Evolutionary conservation across 768 basidiomycete genomes (phyloP).

Genomic region (Tremella mesenterica): DNA sequence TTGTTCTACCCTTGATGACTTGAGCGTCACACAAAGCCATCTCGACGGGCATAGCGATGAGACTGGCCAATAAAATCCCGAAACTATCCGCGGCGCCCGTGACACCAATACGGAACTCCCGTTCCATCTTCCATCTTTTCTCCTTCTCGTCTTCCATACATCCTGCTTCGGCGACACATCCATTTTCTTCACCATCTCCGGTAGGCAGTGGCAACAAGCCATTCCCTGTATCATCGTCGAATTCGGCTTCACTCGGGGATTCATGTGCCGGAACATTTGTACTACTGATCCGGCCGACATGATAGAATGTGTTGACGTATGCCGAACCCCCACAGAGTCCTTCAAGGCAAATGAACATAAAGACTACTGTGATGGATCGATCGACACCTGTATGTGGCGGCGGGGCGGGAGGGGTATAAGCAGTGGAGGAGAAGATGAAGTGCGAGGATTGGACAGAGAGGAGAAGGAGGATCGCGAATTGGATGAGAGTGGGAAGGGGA

Average conservation of each 20-base stretch:
- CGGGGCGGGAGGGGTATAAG: slow-evolving; percentile 51
- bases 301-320: slow-evolving; percentile 48
- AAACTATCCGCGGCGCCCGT: slow-evolving; percentile 32
- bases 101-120: slow-evolving; percentile 38
- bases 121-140: slow-evolving; percentile 45
- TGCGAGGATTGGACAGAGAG: slow-evolving; percentile 33
- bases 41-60: slow-evolving; percentile 42
- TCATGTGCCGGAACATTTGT: no score
- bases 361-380: slow-evolving; percentile 57
- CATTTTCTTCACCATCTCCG: slow-evolving; percentile 10
- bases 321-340: slow-evolving; percentile 88
- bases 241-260: slow-evolving; percentile 47
- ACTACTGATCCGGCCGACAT: slow-evolving; percentile 36
- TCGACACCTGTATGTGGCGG: slow-evolving; percentile 42
- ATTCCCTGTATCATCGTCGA: slow-evolving; percentile 44
- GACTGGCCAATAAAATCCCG: slow-evolving; percentile 41
- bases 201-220: no score
- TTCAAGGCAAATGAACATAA: slow-evolving; percentile 71
- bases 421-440: slow-evolving; percentile 52
- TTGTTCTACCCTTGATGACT: slow-evolving; percentile 28
- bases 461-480: slow-evolving; percentile 55
- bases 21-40: slow-evolving; percentile 37
- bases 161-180: background rate
- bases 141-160: slow-evolving; percentile 21
- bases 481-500: slow-evolving; percentile 65